A percentile compares a stretch with the other conserved stretches of the same genome.
phyloP scores from a whole-genome alignment of 1,284 basidiomycete species.

The Ustilago cynodontis region DNA sequence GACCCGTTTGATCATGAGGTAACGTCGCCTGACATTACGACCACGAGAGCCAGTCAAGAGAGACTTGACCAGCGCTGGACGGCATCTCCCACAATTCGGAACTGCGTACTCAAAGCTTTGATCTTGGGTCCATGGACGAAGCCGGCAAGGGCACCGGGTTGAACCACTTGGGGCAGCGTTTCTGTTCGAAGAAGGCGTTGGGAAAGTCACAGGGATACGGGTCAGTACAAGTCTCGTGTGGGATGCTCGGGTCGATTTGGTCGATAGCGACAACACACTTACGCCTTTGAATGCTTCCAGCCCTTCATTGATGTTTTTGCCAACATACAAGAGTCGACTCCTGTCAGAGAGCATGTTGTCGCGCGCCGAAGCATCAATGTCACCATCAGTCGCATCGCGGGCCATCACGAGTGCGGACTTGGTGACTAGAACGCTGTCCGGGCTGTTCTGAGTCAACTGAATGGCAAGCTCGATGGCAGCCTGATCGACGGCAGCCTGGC shows the following conservation, averaged over 20 bases:
- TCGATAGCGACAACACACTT: constrained; percentile 31
- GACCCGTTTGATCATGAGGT: not conserved
- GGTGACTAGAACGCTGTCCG: constrained; percentile 82
- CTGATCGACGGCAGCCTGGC: constrained; percentile 75
- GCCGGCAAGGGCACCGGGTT: constrained; percentile 29
- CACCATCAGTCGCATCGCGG: constrained; percentile 66
- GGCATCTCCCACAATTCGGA: not conserved
- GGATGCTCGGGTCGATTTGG: not conserved
- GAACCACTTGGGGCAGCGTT: constrained; percentile 54
- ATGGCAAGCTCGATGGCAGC: constrained; percentile 78
- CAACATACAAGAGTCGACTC: constrained; percentile 76
- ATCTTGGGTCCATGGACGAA: constrained; percentile 1
- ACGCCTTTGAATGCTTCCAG: constrained; percentile 73
- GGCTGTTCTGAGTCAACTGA: constrained; percentile 78
- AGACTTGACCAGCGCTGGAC: not conserved
- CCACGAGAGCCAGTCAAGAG: not conserved
- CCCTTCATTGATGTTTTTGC: constrained; percentile 80
- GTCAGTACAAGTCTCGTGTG: not conserved
- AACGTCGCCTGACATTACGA: not conserved
- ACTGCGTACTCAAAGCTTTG: constrained; percentile 23
- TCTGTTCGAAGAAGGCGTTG: constrained; percentile 18
- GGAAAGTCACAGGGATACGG: too few species aligned
- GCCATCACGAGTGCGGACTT: constrained; percentile 73
- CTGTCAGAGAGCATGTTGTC: constrained; percentile 74
- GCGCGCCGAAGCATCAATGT: constrained; percentile 75